These are phyloP conservation scores for Mimosa pudica DNA, from an alignment of 306 rosid species.

Conservation along the genomic window DNA sequence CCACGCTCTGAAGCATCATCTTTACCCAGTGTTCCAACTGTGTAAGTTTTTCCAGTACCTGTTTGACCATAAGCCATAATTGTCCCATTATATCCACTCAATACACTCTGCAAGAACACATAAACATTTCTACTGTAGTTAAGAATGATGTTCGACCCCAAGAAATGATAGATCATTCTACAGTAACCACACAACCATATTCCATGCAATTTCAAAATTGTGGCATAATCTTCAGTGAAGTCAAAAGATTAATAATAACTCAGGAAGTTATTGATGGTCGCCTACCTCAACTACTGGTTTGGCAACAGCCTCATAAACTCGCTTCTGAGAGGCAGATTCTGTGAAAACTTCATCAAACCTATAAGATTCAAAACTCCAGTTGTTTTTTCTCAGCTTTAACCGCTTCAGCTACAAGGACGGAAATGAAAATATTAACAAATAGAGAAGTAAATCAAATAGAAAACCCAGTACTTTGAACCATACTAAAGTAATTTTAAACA, in stretches of 20 bases:
- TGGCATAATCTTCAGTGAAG: constrained; percentile 1
- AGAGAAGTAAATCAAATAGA: neutral
- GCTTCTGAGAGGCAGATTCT: constrained; percentile 65
- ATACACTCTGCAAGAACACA: constrained; percentile 59
- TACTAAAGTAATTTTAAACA: neutral
- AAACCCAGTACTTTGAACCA: neutral
- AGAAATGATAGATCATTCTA: neutral
- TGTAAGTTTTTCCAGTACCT: constrained; percentile 78
- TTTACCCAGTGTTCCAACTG: constrained; percentile 63
- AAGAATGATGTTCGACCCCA: neutral
- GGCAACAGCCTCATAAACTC: constrained; percentile 71
- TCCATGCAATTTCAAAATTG: neutral
- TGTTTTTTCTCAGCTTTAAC: constrained; percentile 64
- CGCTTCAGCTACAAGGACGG: constrained; percentile 54
- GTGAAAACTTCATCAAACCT: constrained; percentile 70
- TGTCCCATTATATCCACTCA: constrained; percentile 75
- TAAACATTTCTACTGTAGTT: constrained; percentile 13
- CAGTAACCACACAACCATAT: neutral
- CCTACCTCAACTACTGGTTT: constrained; percentile 74
- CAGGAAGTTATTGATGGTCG: constrained; percentile 16
- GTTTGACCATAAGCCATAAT: constrained; percentile 85
- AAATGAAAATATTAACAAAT: constrained; percentile 5
- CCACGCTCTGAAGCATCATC: constrained; percentile 69
- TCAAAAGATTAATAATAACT: neutral
- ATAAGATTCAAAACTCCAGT: constrained; percentile 70